Evolutionary conservation across 2,329 filamentous ascomycete genomes (phyloP).

Genomic region (Verruconis gallopava): DNA sequence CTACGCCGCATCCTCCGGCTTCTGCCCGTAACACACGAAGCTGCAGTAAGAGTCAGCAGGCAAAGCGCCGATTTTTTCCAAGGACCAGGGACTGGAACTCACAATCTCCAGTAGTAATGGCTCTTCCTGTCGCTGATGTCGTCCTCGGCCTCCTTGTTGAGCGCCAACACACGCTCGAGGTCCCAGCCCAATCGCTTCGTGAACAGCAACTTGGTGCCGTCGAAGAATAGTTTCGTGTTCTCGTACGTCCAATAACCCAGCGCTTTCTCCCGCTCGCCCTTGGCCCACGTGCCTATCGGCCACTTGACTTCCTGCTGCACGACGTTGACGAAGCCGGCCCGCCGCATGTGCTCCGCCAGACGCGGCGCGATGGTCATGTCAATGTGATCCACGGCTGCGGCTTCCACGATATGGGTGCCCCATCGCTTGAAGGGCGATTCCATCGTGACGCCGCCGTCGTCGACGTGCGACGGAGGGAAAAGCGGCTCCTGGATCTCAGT

Average conservation of each 20-base stretch:
- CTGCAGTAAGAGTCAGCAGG: neutral
- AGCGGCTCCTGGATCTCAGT: conserved; percentile 32
- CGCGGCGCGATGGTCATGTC: neutral
- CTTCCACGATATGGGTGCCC: neutral
- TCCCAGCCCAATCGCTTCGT: neutral
- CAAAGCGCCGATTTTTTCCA: too few relatives aligned
- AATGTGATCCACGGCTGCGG: neutral
- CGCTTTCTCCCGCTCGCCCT: conserved; percentile 1
- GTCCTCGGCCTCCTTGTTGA: neutral
- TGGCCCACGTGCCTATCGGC: conserved; percentile 41
- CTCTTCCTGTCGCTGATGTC: neutral
- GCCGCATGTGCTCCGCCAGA: conserved; percentile 7
- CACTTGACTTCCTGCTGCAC: conserved; percentile 37
- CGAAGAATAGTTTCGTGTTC: neutral
- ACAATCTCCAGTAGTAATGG: neutral
- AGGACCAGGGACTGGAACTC: neutral
- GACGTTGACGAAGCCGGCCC: conserved; percentile 40
- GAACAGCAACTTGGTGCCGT: neutral
- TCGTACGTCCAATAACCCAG: neutral
- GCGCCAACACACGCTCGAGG: neutral
- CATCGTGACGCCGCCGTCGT: neutral
- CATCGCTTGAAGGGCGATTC: neutral
- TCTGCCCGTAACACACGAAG: neutral
- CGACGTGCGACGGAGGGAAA: conserved; percentile 15
- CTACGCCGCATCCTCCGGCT: neutral